Evolutionary conservation across 2,329 filamentous ascomycete species (phyloP).

Genomic region (Ophiostoma perfectum): DNA sequence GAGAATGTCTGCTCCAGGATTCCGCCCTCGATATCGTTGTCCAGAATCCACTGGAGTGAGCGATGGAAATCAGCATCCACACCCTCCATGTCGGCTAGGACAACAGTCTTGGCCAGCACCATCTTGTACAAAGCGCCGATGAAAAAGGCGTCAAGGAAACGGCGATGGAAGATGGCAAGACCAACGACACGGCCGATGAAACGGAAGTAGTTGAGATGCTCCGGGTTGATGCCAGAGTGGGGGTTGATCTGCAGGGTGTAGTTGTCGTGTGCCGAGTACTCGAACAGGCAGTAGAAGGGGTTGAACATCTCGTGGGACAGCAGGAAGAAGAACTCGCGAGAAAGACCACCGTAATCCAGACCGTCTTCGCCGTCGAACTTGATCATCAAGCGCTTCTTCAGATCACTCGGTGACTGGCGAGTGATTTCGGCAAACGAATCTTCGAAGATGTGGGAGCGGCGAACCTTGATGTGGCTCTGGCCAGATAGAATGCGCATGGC

Average conservation of each 20-base stretch:
- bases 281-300: conserved; percentile 98
- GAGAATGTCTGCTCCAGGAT: conserved; percentile 95
- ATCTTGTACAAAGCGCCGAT: conserved; percentile 99
- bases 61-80: conserved; percentile 97
- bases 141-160: conserved; percentile 98
- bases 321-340: conserved; percentile 98
- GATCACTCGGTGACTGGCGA: conserved; percentile 85
- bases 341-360: conserved; percentile 94
- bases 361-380: conserved; percentile 99
- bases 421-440: conserved; percentile 99
- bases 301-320: conserved; percentile 99
- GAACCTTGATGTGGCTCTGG: conserved; percentile 96
- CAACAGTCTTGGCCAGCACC: conserved; percentile 89
- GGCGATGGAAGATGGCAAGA: conserved; percentile 92
- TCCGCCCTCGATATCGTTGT: conserved; percentile 89
- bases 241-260: conserved; percentile 99
- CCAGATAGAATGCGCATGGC: conserved; percentile 91
- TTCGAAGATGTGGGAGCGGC: conserved; percentile 95
- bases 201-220: conserved; percentile 99
- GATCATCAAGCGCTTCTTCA: conserved; percentile 99
- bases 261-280: conserved; percentile 99
- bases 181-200: conserved; percentile 98
- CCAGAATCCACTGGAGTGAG: conserved; percentile 93
- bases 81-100: conserved; percentile 94
- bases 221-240: conserved; percentile 97